phyloP scores from a whole-genome alignment of 1,284 basidiomycete species.

The Sporisorium reilianum region DNA sequence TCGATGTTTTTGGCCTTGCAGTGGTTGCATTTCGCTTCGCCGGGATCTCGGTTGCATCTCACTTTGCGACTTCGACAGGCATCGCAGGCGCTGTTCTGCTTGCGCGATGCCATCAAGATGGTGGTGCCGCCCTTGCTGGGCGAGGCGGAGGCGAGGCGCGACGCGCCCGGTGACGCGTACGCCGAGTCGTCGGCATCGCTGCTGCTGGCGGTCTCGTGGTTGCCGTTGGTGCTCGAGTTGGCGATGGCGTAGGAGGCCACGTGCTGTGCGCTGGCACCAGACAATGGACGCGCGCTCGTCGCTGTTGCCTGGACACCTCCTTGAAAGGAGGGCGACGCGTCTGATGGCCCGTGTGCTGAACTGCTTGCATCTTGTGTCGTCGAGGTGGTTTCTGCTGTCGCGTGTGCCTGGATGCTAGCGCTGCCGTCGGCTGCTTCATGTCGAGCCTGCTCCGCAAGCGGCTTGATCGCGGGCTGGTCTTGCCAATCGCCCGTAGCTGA shows the following conservation, averaged over 20 bases:
- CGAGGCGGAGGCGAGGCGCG: slow-evolving; percentile 19
- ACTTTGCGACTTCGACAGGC: slow-evolving; percentile 62
- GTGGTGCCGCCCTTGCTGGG: slow-evolving; percentile 29
- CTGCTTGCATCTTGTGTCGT: slow-evolving; percentile 1
- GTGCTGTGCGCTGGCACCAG: slow-evolving; percentile 16
- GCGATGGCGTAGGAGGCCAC: slow-evolving; percentile 7
- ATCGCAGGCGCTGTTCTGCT: slow-evolving; percentile 63
- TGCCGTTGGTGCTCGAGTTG: slow-evolving; percentile 16
- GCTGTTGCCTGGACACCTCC: background rate
- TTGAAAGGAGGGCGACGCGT: slow-evolving; percentile 8
- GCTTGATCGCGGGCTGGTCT: slow-evolving; percentile 4
- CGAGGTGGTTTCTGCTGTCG: background rate
- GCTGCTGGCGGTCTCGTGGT: slow-evolving; percentile 12
- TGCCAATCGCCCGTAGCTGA: slow-evolving; percentile 10
- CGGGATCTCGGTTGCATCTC: slow-evolving; percentile 50
- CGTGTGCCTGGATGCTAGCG: background rate
- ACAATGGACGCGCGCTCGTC: slow-evolving; percentile 2
- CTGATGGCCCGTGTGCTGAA: background rate
- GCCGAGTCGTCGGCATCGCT: slow-evolving; percentile 20
- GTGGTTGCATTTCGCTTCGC: slow-evolving; percentile 57
- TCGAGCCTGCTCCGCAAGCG: background rate
- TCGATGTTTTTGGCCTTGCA: slow-evolving; percentile 61
- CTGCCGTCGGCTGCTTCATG: slow-evolving; percentile 1
- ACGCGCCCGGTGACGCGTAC: slow-evolving; percentile 16
- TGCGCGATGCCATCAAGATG: slow-evolving; percentile 50